Conservation (phyloP, 176 grass and related monocot genomes). For the Eleusine coracana region DNA sequence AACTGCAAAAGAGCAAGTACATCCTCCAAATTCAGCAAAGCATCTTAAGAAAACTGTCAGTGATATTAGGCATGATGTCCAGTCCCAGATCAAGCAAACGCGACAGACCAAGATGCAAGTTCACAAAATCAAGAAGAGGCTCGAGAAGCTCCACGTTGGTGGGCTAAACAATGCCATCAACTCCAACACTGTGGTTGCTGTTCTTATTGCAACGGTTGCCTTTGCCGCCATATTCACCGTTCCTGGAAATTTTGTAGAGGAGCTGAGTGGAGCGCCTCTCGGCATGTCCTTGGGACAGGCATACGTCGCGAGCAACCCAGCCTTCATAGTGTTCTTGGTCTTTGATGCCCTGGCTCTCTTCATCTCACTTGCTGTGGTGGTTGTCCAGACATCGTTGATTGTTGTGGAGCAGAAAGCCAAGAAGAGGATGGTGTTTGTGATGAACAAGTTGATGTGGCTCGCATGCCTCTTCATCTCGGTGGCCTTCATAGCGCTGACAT, state of each 20-base stretch:
- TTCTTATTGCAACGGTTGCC: constrained; percentile 88
- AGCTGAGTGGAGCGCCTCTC: not conserved
- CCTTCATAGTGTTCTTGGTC: constrained; percentile 82
- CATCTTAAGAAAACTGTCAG: constrained; percentile 93
- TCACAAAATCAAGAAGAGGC: constrained; percentile 77
- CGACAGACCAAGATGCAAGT: constrained; percentile 82
- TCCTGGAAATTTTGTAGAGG: constrained; percentile 67
- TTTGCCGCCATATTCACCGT: constrained; percentile 91
- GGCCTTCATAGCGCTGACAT: constrained; percentile 82
- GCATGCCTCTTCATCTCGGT: constrained; percentile 84
- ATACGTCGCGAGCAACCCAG: constrained; percentile 60
- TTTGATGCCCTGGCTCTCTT: constrained; percentile 89
- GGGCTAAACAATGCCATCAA: constrained; percentile 96
- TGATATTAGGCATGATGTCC: constrained; percentile 85
- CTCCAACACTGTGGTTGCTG: constrained; percentile 89
- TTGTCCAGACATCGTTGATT: constrained; percentile 89
- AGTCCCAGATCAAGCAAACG: constrained; percentile 82
- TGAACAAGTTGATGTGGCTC: constrained; percentile 98
- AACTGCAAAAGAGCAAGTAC: constrained; percentile 56
- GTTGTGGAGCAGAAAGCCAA: constrained; percentile 92
- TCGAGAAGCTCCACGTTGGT: constrained; percentile 84
- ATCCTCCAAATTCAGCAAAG: constrained; percentile 69
- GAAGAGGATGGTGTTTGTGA: constrained; percentile 90
- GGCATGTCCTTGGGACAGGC: constrained; percentile 66
- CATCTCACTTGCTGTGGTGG: constrained; percentile 82